Evolutionary conservation across 768 basidiomycete species (phyloP), one percentile per base, ranked within the genome.

Genomic region (Tricholoma hemisulphureum): DNA sequence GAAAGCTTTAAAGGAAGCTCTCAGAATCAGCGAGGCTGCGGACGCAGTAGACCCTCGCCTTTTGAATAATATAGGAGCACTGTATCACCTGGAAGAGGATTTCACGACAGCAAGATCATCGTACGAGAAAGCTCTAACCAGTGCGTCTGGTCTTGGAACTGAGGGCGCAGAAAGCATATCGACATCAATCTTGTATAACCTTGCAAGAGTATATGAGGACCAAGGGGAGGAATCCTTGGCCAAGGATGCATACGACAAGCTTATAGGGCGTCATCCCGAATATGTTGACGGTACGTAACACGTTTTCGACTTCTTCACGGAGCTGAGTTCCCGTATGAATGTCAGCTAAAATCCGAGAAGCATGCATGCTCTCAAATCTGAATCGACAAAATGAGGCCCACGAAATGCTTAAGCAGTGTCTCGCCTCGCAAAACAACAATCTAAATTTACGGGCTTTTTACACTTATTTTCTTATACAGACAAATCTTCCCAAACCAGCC

Each of bases 401-500:
- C 69, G 89, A 89, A 1, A 79, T 95, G 4, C 74, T 98, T 51
- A 98, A 98, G 71, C 92, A 98, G 70, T 86, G 89, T 0, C 83
- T 98, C 37, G 80, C 83, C 0, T 86, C 96, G 0, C 87, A 93
- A 64, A 85, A 81, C 61, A 73, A 72, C 59, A 91, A 93, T 69
- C 82, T 93, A 64, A 92, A 96, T 66, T 80, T 98, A 37, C 93
- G 97, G 52, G 93, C 95, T 0, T 92, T 85, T 74, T 97, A 97
- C 75, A 93, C 93, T 0, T 86, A 93, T 70, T 97, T 95, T 83
- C 88, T 97, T 59, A 83, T 93, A 61, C 87, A 91, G 65, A 85
- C 85, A 60, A 86, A 87, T 65, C 76, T 83, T 28, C 75, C 79
- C 7, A 90, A 86, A 66, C 78, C 77, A 2, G 94, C 94, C 9